A percentile compares a stretch with the other conserved stretches of the same genome.
Evolutionary conservation across 73 alveolate genomes (phyloP).

Genomic region (Paramecium tetraurelia): DNA sequence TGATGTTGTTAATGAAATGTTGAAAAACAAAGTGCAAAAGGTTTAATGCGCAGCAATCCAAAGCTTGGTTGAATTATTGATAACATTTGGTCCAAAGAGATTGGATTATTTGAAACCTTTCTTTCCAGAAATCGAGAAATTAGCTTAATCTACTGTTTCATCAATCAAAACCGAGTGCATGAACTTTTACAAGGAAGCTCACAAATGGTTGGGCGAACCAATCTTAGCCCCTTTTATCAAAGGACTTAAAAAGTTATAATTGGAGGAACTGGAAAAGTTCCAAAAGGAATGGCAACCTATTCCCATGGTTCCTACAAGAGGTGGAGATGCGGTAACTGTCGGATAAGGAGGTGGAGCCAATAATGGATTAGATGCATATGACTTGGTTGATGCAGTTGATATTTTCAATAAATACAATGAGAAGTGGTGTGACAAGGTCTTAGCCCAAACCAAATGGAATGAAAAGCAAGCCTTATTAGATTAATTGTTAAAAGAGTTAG

Average conservation of each 20-base stretch:
- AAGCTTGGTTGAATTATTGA: conserved; percentile 57
- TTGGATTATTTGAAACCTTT: conserved; percentile 71
- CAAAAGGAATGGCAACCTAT: conserved; percentile 49
- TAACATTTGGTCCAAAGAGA: conserved; percentile 70
- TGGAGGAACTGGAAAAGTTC: conserved; percentile 65
- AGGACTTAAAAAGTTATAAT: conserved; percentile 67
- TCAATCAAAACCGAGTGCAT: conserved; percentile 72
- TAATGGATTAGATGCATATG: conserved; percentile 70
- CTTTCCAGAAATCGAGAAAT: conserved; percentile 59
- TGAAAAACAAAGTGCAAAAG: conserved; percentile 67
- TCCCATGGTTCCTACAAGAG: conserved; percentile 60
- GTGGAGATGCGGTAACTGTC: conserved; percentile 61
- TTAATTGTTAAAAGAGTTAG: conserved; percentile 54
- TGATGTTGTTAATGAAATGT: conserved; percentile 62
- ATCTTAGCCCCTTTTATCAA: conserved; percentile 60
- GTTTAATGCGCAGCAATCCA: conserved; percentile 66
- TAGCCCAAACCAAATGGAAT: conserved; percentile 76
- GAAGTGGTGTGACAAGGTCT: conserved; percentile 75
- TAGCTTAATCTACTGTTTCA: conserved; percentile 66
- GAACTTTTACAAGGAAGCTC: conserved; percentile 75
- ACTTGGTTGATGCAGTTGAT: conserved; percentile 79
- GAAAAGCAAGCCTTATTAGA: conserved; percentile 78
- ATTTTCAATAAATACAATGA: conserved; percentile 67
- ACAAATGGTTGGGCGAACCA: conserved; percentile 78
- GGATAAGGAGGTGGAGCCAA: conserved; percentile 65